These are phyloP conservation scores for Pascua sp. DNA, from an alignment of 1,284 basidiomycete genomes.

Conservation along the genomic window DNA sequence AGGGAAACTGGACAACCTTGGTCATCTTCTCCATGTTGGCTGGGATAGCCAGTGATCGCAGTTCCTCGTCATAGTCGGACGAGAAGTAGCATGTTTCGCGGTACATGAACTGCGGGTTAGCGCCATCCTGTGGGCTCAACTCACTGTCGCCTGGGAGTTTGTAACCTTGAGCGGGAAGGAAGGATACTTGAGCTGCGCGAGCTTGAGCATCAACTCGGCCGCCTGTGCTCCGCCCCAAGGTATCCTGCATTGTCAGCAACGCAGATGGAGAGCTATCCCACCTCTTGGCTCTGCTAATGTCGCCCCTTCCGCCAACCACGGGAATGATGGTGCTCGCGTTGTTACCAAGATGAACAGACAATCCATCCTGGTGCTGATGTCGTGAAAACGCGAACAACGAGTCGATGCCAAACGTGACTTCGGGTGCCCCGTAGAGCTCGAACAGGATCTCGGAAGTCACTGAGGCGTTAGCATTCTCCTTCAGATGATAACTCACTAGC, in stretches of 20 bases:
- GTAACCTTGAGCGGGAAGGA: conserved; percentile 65
- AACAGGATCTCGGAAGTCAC: conserved; percentile 96
- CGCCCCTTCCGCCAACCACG: conserved; percentile 70
- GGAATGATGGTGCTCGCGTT: conserved; percentile 77
- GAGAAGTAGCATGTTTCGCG: conserved; percentile 84
- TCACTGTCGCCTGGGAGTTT: conserved; percentile 54
- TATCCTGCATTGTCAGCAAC: conserved; percentile 57
- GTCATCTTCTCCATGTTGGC: conserved; percentile 63
- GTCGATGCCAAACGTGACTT: conserved; percentile 84
- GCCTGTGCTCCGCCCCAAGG: conserved; percentile 90
- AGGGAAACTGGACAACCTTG: conserved; percentile 82
- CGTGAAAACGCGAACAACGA: conserved; percentile 82
- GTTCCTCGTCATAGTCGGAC: conserved; percentile 67
- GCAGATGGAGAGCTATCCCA: conserved; percentile 43
- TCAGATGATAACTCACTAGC: conserved; percentile 57
- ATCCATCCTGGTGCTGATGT: conserved; percentile 58
- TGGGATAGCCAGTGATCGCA: conserved; percentile 65
- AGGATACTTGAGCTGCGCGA: conserved; percentile 93
- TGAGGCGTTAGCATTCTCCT: conserved; percentile 33
- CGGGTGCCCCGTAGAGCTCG: conserved; percentile 85
- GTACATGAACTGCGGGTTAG: conserved; percentile 69
- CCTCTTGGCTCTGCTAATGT: conserved; percentile 81
- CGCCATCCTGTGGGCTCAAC: conserved; percentile 10
- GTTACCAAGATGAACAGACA: conserved; percentile 59
- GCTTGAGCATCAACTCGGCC: conserved; percentile 84